Conservation (phyloP, 768 basidiomycete genomes). For the Pleurotus tuber-regium region DNA sequence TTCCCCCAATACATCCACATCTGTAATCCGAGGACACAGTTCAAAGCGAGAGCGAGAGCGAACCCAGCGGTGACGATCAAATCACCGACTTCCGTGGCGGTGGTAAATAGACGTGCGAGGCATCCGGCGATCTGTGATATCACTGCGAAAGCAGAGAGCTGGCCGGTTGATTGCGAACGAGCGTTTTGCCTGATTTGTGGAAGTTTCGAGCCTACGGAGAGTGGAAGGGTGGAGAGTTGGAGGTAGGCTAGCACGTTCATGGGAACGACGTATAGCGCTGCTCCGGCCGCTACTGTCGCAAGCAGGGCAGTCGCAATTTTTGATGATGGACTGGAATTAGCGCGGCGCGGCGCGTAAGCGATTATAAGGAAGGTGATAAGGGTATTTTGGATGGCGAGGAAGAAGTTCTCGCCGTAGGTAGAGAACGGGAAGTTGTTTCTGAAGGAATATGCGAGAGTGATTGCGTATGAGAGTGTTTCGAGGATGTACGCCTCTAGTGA, state of each 20-base stretch:
- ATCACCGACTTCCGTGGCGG: constrained; percentile 86
- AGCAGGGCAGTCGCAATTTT: constrained; percentile 30
- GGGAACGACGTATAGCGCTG: constrained; percentile 48
- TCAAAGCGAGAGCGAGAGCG: constrained; percentile 76
- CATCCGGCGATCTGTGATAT: constrained; percentile 86
- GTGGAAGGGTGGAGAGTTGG: constrained; percentile 85
- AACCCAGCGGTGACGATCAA: constrained; percentile 79
- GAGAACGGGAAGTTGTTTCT: constrained; percentile 90
- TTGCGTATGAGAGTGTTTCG: constrained; percentile 88
- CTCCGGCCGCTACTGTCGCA: constrained; percentile 24
- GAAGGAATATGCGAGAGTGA: constrained; percentile 84
- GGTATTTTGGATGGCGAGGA: constrained; percentile 87
- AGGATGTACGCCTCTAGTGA: constrained; percentile 85
- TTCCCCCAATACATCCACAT: constrained; percentile 83
- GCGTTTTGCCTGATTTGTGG: constrained; percentile 90
- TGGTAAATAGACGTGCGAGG: constrained; percentile 91
- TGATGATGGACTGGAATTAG: constrained; percentile 6
- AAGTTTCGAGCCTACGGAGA: constrained; percentile 89
- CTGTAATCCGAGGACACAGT: constrained; percentile 80
- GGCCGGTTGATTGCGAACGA: constrained; percentile 77
- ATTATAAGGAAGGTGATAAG: constrained; percentile 88
- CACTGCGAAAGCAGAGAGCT: constrained; percentile 92
- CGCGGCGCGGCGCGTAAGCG: constrained; percentile 46
- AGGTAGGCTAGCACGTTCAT: constrained; percentile 56
- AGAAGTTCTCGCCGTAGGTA: constrained; percentile 96